Conservation (phyloP, 2,329 filamentous ascomycete species). For the Sarocladiaceae sp. region DNA sequence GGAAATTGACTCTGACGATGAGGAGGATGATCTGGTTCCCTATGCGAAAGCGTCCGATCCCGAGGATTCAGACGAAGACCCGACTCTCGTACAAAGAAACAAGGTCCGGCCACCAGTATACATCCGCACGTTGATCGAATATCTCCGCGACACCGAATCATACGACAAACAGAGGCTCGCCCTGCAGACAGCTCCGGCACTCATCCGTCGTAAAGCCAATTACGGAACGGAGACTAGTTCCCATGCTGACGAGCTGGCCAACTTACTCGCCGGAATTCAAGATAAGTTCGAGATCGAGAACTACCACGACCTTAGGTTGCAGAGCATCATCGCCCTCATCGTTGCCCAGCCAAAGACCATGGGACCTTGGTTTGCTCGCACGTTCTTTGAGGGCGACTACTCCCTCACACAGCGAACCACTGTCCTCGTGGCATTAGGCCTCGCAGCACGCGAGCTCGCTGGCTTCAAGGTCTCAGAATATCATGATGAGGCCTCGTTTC, state of each 20-base stretch:
- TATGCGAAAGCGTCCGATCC: conserved; percentile 84
- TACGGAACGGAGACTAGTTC: conserved; percentile 85
- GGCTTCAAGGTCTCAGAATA: conserved; percentile 60
- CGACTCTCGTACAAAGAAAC: conserved; percentile 75
- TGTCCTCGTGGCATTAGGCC: conserved; percentile 73
- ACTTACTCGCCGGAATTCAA: conserved; percentile 70
- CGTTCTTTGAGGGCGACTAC: conserved; percentile 89
- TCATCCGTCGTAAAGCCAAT: conserved; percentile 82
- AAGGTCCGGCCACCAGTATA: conserved; percentile 85
- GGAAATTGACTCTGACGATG: conserved; percentile 57
- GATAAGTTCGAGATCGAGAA: conserved; percentile 77
- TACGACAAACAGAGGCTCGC: conserved; percentile 80
- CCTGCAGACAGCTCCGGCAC: conserved; percentile 64
- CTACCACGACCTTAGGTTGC: conserved; percentile 69
- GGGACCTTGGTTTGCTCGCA: conserved; percentile 76
- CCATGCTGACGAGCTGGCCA: conserved; percentile 74
- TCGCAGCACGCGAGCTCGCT: conserved; percentile 78
- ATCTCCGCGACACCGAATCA: conserved; percentile 73
- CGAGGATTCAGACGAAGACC: conserved; percentile 89
- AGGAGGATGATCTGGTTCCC: conserved; percentile 59
- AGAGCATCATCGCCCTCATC: conserved; percentile 76
- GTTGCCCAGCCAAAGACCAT: conserved; percentile 70
- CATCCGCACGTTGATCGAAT: conserved; percentile 74
- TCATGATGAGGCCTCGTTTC: conserved; percentile 53
- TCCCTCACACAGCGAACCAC: conserved; percentile 78